Conservation (phyloP, 352 stramenopile species). For the Phytopythium montanum region DNA sequence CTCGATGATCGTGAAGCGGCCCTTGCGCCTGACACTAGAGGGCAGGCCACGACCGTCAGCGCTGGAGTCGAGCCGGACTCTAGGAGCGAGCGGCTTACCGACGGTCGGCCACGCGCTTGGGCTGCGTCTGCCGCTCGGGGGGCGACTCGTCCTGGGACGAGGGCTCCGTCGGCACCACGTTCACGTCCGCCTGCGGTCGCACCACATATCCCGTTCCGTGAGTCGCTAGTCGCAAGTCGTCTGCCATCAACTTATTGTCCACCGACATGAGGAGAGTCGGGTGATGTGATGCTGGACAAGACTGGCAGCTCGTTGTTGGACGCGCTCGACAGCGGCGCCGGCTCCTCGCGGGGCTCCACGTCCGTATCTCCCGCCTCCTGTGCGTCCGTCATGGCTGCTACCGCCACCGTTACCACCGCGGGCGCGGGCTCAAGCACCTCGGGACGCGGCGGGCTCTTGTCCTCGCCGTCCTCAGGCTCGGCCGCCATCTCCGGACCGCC, state of each 20-base stretch:
- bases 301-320: not conserved
- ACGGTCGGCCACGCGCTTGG: constrained; percentile 12
- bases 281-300: too few relatives aligned
- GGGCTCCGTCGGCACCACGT: constrained; percentile 12
- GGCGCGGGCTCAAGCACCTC: constrained; percentile 6
- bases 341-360: not conserved
- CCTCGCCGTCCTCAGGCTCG: constrained; percentile 9
- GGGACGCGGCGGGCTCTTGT: constrained; percentile 5
- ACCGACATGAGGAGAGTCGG: constrained; percentile 13
- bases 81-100: constrained; percentile 15
- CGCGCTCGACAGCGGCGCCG: not conserved
- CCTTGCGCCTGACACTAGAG: constrained; percentile 63
- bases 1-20: constrained; percentile 86
- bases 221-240: not conserved
- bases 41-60: constrained; percentile 5
- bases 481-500: constrained; percentile 12
- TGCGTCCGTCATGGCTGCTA: not conserved
- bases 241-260: too few relatives aligned
- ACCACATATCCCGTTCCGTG: not conserved
- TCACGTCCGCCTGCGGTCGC: constrained; percentile 1
- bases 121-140: constrained; percentile 23
- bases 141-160: constrained; percentile 29
- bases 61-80: not conserved
- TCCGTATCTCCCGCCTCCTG: not conserved
- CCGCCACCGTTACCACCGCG: not conserved